Conservation (phyloP, 345 rosid species). For the Eucalyptus pauciflora region DNA sequence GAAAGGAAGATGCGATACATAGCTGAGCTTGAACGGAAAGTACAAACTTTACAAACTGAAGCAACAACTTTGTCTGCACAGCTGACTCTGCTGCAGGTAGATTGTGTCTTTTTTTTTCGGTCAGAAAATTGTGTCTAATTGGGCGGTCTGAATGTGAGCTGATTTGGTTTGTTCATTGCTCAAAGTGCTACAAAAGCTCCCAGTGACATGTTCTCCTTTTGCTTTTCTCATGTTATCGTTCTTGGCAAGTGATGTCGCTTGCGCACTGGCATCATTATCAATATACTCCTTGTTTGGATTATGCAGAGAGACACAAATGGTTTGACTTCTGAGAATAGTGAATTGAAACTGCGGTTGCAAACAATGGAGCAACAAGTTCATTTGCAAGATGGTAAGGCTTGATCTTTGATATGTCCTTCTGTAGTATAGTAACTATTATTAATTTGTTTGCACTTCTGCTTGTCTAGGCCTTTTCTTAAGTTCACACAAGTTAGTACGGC, state of each 20-base stretch:
- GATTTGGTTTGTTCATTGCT: neutral
- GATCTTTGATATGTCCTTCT: neutral
- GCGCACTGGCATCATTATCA: neutral
- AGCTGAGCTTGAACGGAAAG: constrained; percentile 1
- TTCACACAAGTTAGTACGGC: neutral
- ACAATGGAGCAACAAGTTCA: neutral
- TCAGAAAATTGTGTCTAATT: neutral
- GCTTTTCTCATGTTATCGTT: neutral
- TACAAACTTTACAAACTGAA: constrained; percentile 4
- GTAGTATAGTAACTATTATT: neutral
- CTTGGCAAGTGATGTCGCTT: neutral
- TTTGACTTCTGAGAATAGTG: neutral
- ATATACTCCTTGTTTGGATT: neutral
- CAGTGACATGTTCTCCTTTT: neutral
- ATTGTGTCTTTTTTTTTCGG: neutral
- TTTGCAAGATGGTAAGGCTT: neutral
- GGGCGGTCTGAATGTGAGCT: neutral
- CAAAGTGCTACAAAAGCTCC: neutral
- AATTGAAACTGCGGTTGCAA: neutral
- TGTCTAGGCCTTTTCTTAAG: neutral
- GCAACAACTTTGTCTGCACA: constrained; percentile 7
- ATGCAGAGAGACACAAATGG: constrained; percentile 1
- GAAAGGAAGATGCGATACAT: constrained; percentile 10
- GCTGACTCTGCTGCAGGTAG: constrained; percentile 3
- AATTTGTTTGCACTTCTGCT: neutral